These are phyloP conservation scores for Melampsora americana DNA, from an alignment of 1,284 basidiomycete species.

Conservation along the genomic window DNA sequence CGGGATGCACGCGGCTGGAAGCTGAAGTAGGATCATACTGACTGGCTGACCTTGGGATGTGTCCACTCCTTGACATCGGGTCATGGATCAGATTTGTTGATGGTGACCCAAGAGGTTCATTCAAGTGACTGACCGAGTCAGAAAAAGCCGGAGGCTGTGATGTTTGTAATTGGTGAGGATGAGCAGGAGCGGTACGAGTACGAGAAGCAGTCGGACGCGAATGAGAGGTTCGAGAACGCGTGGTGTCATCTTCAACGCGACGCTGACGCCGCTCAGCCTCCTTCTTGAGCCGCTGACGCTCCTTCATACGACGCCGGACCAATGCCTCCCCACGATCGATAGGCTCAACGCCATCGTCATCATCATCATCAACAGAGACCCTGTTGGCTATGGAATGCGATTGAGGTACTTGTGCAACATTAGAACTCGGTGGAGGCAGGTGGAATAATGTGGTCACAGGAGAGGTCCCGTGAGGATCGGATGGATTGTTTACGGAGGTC, in stretches of 20 bases:
- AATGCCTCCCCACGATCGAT: conserved; percentile 61
- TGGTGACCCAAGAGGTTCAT: neutral
- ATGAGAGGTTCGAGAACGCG: conserved; percentile 26
- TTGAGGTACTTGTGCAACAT: neutral
- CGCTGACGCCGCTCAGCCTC: conserved; percentile 38
- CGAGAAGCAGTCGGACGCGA: conserved; percentile 29
- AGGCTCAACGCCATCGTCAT: conserved; percentile 58
- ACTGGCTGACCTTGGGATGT: neutral
- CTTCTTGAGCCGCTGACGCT: conserved; percentile 55
- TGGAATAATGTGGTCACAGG: neutral
- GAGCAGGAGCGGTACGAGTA: conserved; percentile 24
- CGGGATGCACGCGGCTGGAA: conserved; percentile 1
- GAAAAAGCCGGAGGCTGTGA: conserved; percentile 1
- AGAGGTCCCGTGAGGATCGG: neutral
- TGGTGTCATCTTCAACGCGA: conserved; percentile 34
- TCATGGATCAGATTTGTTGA: neutral
- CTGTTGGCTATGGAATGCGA: neutral
- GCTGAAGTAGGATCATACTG: neutral
- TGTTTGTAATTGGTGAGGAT: neutral
- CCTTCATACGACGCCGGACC: conserved; percentile 59
- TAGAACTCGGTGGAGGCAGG: neutral
- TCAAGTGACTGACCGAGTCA: conserved; percentile 28
- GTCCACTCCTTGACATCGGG: neutral
- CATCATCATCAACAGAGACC: conserved; percentile 46
- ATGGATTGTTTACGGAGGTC: neutral